phyloP scores from a whole-genome alignment of 202 grass and related monocot species.

The Zoysia matrella region DNA sequence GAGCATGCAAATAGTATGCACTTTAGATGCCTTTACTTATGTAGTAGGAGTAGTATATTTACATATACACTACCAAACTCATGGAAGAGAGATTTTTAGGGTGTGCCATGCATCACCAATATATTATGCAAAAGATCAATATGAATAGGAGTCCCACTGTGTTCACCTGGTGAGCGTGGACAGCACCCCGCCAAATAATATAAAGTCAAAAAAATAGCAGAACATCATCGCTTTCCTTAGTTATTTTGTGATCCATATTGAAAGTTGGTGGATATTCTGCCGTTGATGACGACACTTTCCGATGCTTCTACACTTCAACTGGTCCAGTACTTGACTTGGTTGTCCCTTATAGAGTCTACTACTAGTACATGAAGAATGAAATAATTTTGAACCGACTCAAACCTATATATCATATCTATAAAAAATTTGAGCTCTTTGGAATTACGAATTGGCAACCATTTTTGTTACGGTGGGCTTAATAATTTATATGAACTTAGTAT shows the following conservation, averaged over 20 bases:
- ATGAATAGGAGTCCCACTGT: conserved; percentile 35
- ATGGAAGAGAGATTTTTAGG: conserved; percentile 17
- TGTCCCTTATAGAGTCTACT: conserved; percentile 4
- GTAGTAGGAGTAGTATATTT: too few species aligned
- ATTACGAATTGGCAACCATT: not conserved
- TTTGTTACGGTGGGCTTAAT: not conserved
- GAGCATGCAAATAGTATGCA: not conserved
- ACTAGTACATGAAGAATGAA: conserved; percentile 5
- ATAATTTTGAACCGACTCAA: not conserved
- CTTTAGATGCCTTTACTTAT: conserved; percentile 36
- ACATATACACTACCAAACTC: not conserved
- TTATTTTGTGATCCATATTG: conserved; percentile 34
- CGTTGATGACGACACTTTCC: conserved; percentile 39
- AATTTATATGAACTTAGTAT: not conserved
- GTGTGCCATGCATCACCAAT: conserved; percentile 31
- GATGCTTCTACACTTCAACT: conserved; percentile 56
- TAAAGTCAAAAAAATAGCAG: conserved; percentile 33
- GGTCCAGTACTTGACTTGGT: conserved; percentile 42
- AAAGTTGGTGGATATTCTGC: conserved; percentile 51
- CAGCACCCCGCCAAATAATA: conserved; percentile 24
- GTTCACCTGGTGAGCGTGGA: conserved; percentile 50
- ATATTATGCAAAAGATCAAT: conserved; percentile 49
- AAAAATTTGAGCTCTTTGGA: not conserved
- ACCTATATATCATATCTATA: not conserved
- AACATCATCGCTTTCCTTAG: conserved; percentile 29